These are phyloP conservation scores for Calonectria pteridis DNA, from an alignment of 2,329 filamentous ascomycete species.

Conservation along the genomic window DNA sequence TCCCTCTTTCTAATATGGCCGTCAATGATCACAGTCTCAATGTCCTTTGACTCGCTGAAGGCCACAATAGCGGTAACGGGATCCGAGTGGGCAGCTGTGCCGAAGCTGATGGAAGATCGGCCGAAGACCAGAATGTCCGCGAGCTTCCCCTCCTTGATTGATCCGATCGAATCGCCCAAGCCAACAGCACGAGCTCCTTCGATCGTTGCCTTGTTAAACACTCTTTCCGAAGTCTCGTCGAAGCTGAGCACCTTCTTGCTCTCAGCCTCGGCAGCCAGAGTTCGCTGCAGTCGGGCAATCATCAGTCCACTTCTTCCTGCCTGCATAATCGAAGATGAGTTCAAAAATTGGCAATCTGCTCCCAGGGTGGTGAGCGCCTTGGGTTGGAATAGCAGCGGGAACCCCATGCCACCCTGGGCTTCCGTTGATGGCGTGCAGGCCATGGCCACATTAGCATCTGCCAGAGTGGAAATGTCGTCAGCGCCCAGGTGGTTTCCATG, in stretches of 20 bases:
- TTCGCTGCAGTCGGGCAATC: neutral
- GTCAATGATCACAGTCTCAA: neutral
- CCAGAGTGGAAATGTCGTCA: neutral
- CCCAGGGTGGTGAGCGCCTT: neutral
- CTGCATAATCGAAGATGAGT: neutral
- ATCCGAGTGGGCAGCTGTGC: neutral
- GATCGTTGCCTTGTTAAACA: neutral
- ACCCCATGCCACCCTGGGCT: neutral
- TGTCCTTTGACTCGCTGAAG: neutral
- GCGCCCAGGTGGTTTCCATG: neutral
- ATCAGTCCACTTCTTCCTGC: neutral
- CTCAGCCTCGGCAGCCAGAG: neutral
- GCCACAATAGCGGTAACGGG: neutral
- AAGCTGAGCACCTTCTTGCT: neutral
- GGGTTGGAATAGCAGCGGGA: neutral
- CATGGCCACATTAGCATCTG: neutral
- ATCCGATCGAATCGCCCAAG: neutral
- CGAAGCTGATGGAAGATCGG: neutral
- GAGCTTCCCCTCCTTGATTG: neutral
- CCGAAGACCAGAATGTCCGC: neutral
- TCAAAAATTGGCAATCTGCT: neutral
- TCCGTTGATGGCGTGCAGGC: neutral
- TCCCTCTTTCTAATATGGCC: neutral
- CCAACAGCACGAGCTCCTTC: neutral
- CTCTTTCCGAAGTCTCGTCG: neutral